These are phyloP conservation scores for Theileria sp. DNA, from an alignment of 169 alveolate genomes.

Conservation along the genomic window DNA sequence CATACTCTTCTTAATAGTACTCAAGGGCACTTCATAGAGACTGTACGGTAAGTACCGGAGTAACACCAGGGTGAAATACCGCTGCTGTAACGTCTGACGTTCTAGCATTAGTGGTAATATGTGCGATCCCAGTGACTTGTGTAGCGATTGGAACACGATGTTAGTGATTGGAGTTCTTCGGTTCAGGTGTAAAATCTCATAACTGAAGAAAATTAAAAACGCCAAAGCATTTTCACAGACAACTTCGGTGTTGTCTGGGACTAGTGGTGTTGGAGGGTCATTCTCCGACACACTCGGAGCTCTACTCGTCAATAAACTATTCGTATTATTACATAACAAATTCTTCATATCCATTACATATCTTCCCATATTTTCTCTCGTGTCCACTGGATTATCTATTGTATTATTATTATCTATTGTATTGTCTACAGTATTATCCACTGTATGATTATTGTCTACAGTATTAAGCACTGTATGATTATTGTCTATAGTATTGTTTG, in stretches of 20 bases:
- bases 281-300: not conserved
- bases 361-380: not conserved
- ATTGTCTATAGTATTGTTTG: no score
- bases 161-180: conserved; percentile 53
- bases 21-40: conserved; percentile 50
- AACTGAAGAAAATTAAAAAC: conserved; percentile 35
- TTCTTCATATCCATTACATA: not conserved
- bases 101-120: conserved; percentile 47
- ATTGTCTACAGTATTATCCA: no score
- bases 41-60: conserved; percentile 50
- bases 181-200: conserved; percentile 56
- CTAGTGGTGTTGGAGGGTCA: not conserved
- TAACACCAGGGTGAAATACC: conserved; percentile 53
- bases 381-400: conserved; percentile 16
- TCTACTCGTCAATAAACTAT: not conserved
- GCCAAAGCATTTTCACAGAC: conserved; percentile 46
- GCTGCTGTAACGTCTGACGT: conserved; percentile 29
- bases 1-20: conserved; percentile 40
- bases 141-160: conserved; percentile 40
- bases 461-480: no score
- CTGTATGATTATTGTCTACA: no score
- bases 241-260: conserved; percentile 10
- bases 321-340: not conserved
- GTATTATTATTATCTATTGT: no score
- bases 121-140: conserved; percentile 38